Conservation (phyloP, 139 green algal genomes). For the Astrephomene gubernaculifera region DNA sequence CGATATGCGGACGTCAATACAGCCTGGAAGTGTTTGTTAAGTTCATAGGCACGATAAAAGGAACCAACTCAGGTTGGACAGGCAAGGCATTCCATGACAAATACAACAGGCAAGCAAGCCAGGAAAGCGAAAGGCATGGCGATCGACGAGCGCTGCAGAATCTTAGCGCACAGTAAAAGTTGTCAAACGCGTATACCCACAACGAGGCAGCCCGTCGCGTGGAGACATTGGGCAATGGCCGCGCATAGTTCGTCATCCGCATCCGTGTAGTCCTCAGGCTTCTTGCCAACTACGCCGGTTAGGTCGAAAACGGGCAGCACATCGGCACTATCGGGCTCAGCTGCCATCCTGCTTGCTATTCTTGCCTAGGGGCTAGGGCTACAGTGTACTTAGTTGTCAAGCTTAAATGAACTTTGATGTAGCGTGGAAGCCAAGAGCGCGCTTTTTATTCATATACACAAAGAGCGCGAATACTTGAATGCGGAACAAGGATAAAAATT, state of each 20-base stretch:
- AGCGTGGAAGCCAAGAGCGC: too few species aligned
- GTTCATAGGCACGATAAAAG: background rate
- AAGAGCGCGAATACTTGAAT: too few species aligned
- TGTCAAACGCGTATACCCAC: conserved; percentile 15
- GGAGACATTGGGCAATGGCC: conserved; percentile 62
- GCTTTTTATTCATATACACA: too few species aligned
- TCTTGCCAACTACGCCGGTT: background rate
- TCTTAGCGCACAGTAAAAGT: too few species aligned
- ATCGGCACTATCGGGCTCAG: conserved; percentile 16
- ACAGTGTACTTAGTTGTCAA: too few species aligned
- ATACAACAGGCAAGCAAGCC: background rate
- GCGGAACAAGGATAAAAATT: too few species aligned
- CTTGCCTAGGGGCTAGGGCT: too few species aligned
- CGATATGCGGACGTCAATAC: background rate
- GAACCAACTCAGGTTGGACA: background rate
- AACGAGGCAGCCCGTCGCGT: conserved; percentile 64
- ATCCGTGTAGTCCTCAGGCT: background rate
- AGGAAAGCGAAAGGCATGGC: background rate
- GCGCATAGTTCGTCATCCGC: conserved; percentile 50
- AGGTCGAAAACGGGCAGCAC: conserved; percentile 24
- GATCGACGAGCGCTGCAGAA: background rate
- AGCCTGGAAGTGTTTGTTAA: background rate
- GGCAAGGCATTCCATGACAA: background rate
- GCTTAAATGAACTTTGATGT: too few species aligned
- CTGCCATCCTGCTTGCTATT: background rate